phyloP scores from a whole-genome alignment of 2,329 filamentous ascomycete species.

The Meredithiella fracta region DNA sequence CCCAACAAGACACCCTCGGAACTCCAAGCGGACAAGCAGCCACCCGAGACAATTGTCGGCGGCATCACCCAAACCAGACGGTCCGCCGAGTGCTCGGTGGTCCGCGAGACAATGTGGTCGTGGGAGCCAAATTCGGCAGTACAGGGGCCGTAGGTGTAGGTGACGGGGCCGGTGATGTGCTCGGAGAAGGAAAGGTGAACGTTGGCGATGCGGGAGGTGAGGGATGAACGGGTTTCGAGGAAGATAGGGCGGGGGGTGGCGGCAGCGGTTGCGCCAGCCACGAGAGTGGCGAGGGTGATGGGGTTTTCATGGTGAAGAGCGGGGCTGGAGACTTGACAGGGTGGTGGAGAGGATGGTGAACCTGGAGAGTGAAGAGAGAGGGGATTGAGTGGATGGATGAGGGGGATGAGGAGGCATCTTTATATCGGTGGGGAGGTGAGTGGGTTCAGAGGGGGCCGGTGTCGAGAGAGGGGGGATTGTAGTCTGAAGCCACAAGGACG shows the following conservation, averaged over 20 bases:
- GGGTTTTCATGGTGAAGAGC: conserved; percentile 10
- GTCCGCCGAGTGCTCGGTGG: conserved; percentile 16
- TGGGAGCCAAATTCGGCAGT: conserved; percentile 14
- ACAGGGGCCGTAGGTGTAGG: conserved; percentile 17
- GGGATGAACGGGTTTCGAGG: conserved; percentile 12
- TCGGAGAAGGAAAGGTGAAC: conserved; percentile 16
- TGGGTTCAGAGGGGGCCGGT: neutral
- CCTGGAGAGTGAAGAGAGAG: conserved; percentile 8
- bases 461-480: neutral
- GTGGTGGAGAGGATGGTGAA: neutral
- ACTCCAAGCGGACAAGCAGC: conserved; percentile 27
- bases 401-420: neutral
- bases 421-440: neutral
- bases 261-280: conserved; percentile 10
- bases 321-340: neutral
- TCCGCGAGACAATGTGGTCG: conserved; percentile 15
- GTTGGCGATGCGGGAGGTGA: conserved; percentile 14
- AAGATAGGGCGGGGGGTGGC: conserved; percentile 10
- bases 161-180: conserved; percentile 14
- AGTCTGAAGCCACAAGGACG: conserved; percentile 1
- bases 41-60: conserved; percentile 19
- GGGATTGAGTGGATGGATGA: neutral
- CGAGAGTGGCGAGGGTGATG: conserved; percentile 11
- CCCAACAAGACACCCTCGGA: conserved; percentile 17
- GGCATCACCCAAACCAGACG: conserved; percentile 18